Conservation (phyloP, 2,329 filamentous ascomycete genomes). For the Fusarium clavum region DNA sequence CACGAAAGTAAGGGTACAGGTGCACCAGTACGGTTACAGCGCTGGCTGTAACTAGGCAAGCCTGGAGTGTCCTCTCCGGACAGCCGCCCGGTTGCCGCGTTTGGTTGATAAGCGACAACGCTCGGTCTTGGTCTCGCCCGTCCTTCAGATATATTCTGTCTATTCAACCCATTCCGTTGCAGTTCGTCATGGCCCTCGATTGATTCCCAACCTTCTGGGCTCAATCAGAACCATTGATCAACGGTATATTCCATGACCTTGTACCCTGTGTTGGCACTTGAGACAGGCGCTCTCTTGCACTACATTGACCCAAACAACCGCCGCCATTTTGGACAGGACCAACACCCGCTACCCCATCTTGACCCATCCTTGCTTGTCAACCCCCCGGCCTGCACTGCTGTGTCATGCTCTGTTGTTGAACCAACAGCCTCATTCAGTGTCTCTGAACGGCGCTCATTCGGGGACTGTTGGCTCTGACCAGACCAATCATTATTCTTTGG, state of each 20-base stretch:
- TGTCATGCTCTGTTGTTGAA: slow-evolving; percentile 9
- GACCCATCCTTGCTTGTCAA: slow-evolving; percentile 20
- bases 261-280: background rate
- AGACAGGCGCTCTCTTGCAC: background rate
- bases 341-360: slow-evolving; percentile 13
- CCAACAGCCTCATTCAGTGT: slow-evolving; percentile 28
- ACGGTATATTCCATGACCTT: background rate
- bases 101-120: slow-evolving; percentile 15
- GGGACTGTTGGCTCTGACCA: background rate
- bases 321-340: slow-evolving; percentile 20
- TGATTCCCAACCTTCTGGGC: background rate
- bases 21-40: background rate
- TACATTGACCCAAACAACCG: background rate
- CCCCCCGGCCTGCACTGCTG: slow-evolving; percentile 9
- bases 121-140: slow-evolving; percentile 20
- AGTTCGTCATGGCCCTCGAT: slow-evolving; percentile 7
- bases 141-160: slow-evolving; percentile 22
- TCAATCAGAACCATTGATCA: background rate
- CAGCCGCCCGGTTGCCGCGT: slow-evolving; percentile 31
- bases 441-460: slow-evolving; percentile 11
- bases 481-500: slow-evolving; percentile 9
- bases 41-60: slow-evolving; percentile 16
- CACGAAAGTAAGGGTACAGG: background rate
- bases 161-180: background rate
- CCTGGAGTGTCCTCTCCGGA: slow-evolving; percentile 12